A percentile compares a stretch with the other conserved stretches of the same genome.
Conservation (phyloP, 2,329 filamentous ascomycete genomes). For the Macrophomina pseudophaseolina region DNA sequence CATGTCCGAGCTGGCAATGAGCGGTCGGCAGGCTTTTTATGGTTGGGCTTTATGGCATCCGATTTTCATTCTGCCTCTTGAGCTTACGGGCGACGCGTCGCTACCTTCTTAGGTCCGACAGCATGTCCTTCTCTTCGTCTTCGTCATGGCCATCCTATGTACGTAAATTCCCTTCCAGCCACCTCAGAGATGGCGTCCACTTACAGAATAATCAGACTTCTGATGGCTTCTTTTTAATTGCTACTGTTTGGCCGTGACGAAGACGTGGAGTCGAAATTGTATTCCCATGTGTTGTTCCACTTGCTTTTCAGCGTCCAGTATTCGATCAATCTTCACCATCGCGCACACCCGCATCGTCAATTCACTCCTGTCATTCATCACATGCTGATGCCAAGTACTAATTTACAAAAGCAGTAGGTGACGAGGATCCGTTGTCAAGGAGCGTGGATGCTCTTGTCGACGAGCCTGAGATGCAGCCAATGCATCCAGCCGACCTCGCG, state of each 20-base stretch:
- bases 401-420: constrained; percentile 36
- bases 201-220: constrained; percentile 47
- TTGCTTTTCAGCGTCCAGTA: constrained; percentile 14
- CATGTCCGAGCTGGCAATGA: constrained; percentile 27
- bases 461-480: constrained; percentile 53
- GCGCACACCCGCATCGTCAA: constrained; percentile 26
- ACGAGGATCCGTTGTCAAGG: constrained; percentile 42
- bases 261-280: constrained; percentile 35
- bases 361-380: not conserved
- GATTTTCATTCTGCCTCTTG: constrained; percentile 28
- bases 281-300: constrained; percentile 1
- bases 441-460: constrained; percentile 74
- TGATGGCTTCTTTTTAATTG: constrained; percentile 43
- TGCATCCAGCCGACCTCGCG: constrained; percentile 24
- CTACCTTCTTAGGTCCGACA: constrained; percentile 42
- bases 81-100: constrained; percentile 39
- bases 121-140: constrained; percentile 50
- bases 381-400: constrained; percentile 40
- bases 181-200: constrained; percentile 43
- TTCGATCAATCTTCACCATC: constrained; percentile 28
- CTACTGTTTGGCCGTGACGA: constrained; percentile 44
- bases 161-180: constrained; percentile 49
- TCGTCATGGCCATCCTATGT: constrained; percentile 52
- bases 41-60: constrained; percentile 28
- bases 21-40: constrained; percentile 31